Percentiles rank a stretch among this genome's conserved stretches.
Conservation (phyloP, 345 rosid genomes). For the Salix arbutifolia region DNA sequence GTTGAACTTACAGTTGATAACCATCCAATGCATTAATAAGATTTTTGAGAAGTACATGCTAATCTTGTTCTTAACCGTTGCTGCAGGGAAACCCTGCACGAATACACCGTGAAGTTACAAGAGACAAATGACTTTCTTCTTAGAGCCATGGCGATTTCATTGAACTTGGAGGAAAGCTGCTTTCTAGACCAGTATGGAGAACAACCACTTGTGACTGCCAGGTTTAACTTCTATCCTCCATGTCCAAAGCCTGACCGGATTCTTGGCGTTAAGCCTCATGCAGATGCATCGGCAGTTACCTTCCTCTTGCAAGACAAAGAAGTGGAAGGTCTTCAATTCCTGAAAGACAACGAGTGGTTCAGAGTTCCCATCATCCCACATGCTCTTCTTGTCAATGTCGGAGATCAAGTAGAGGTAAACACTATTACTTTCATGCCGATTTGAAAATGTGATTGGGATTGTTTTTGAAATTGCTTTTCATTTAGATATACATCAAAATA, state of each 20-base stretch:
- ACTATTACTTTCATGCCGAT: neutral
- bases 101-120: slow-evolving; percentile 32
- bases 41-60: neutral
- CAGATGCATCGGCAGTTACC: slow-evolving; percentile 59
- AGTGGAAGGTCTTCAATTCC: slow-evolving; percentile 56
- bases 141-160: slow-evolving; percentile 50
- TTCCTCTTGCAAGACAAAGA: slow-evolving; percentile 54
- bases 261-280: slow-evolving; percentile 52
- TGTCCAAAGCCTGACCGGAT: slow-evolving; percentile 53
- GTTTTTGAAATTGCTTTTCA: too few species aligned
- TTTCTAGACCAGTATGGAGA: slow-evolving; percentile 48
- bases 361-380: slow-evolving; percentile 45
- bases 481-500: too few species aligned
- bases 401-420: slow-evolving; percentile 38
- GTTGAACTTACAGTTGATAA: neutral
- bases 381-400: slow-evolving; percentile 46
- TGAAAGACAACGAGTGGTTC: slow-evolving; percentile 45
- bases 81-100: slow-evolving; percentile 40
- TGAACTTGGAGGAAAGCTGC: slow-evolving; percentile 40
- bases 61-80: neutral
- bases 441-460: too few species aligned
- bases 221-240: slow-evolving; percentile 59
- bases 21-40: neutral
- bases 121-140: slow-evolving; percentile 26
- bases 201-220: slow-evolving; percentile 28